Evolutionary conservation across 2,329 filamentous ascomycete genomes (phyloP).

Genomic region (Fulvia fulva): DNA sequence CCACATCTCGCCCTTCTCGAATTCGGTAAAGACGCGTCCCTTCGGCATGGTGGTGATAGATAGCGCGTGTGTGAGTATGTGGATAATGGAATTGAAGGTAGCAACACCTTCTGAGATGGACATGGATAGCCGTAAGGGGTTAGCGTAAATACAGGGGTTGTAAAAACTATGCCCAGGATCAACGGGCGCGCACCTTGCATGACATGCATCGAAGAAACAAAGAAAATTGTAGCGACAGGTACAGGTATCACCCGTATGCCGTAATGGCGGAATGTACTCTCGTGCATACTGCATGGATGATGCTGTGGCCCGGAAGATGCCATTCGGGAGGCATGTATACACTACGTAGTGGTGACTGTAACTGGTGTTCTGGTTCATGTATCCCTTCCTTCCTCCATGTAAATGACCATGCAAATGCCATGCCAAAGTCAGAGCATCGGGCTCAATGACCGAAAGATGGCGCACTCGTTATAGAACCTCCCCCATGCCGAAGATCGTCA

Average conservation of each 20-base stretch:
- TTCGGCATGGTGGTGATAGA: too few species aligned
- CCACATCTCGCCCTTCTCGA: too few species aligned
- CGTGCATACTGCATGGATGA: neutral
- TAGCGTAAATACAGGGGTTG: too few species aligned
- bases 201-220: neutral
- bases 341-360: neutral
- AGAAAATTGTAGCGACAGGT: neutral
- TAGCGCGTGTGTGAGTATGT: too few species aligned
- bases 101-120: too few species aligned
- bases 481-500: neutral
- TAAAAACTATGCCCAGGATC: too few species aligned
- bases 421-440: neutral
- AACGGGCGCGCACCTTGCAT: neutral
- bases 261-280: neutral
- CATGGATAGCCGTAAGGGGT: too few species aligned
- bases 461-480: neutral
- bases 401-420: neutral
- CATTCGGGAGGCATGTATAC: neutral
- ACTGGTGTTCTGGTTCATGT: neutral
- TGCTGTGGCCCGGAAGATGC: neutral
- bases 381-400: too few species aligned
- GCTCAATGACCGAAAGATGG: neutral
- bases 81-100: too few species aligned
- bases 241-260: neutral
- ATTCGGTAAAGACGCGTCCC: too few species aligned